phyloP scores from a whole-genome alignment of 257 asterid genomes.

The Eustoma russellianum region DNA sequence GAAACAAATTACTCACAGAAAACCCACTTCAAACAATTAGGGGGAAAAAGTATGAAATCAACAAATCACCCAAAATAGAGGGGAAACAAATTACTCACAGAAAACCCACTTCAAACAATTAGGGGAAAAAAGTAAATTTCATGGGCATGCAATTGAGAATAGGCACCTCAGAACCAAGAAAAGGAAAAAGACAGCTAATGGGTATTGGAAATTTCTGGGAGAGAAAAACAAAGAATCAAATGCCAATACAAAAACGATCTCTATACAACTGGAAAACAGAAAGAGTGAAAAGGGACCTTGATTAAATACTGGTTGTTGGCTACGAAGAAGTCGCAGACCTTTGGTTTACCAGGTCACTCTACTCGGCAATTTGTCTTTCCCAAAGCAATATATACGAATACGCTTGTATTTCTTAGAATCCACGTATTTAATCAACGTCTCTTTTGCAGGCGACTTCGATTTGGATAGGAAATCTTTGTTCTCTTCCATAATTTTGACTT shows the following conservation, averaged over 20 bases:
- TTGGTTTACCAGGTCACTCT: constrained; percentile 9
- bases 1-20: no score
- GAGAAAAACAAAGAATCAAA: constrained; percentile 1
- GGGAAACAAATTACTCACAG: no score
- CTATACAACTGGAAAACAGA: not conserved
- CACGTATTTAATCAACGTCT: no score
- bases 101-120: no score
- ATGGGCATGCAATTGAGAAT: no score
- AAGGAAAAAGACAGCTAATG: not conserved
- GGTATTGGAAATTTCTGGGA: not conserved
- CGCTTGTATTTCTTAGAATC: not conserved
- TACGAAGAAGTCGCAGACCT: constrained; percentile 2
- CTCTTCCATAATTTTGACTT: not conserved
- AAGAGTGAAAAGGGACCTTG: constrained; percentile 1
- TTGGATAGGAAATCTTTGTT: constrained; percentile 4
- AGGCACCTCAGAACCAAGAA: no score
- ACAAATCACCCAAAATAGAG: no score
- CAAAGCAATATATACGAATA: not conserved
- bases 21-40: no score
- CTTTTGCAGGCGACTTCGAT: not conserved
- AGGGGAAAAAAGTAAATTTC: no score
- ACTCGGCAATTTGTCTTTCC: constrained; percentile 1
- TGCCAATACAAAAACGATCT: not conserved
- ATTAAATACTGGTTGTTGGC: constrained; percentile 5
- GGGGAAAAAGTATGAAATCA: no score